A percentile compares a stretch with the other conserved stretches of the same genome.
These are phyloP conservation scores for Cairneyella variabilis DNA, from an alignment of 495 filamentous ascomycete genomes.

Conservation along the genomic window DNA sequence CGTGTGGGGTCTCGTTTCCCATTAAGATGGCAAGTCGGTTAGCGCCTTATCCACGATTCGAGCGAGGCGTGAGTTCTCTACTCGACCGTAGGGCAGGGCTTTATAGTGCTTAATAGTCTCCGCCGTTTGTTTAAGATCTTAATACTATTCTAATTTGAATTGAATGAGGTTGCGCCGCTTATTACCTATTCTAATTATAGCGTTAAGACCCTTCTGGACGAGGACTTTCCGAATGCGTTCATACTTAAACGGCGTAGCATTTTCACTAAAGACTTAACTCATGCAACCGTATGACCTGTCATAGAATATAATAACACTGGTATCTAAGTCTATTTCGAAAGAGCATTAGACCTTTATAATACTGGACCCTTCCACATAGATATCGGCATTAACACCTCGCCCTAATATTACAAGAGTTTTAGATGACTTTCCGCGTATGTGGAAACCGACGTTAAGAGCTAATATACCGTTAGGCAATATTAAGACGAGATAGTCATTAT, in stretches of 20 bases:
- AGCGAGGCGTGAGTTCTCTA: slow-evolving; percentile 11
- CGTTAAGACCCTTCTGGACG: slow-evolving; percentile 14
- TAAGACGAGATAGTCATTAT: background rate
- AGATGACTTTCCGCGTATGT: background rate
- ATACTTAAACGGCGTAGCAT: slow-evolving; percentile 14
- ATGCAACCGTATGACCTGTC: slow-evolving; percentile 7
- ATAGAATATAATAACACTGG: slow-evolving; percentile 13
- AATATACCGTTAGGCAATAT: background rate
- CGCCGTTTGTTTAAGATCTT: slow-evolving; percentile 1
- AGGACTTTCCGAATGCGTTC: slow-evolving; percentile 12
- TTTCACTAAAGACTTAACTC: slow-evolving; percentile 13
- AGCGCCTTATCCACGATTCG: slow-evolving; percentile 13
- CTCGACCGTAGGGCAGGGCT: slow-evolving; percentile 7
- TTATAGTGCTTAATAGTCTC: background rate
- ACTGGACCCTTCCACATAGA: slow-evolving; percentile 5
- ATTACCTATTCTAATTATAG: slow-evolving; percentile 17
- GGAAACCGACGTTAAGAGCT: slow-evolving; percentile 5
- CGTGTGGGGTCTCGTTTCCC: slow-evolving; percentile 12
- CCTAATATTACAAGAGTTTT: background rate
- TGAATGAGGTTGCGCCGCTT: slow-evolving; percentile 13
- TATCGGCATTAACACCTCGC: slow-evolving; percentile 2
- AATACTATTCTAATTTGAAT: slow-evolving; percentile 8
- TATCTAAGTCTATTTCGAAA: background rate
- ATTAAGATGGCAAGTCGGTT: slow-evolving; percentile 11
- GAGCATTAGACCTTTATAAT: slow-evolving; percentile 4